Evolutionary conservation across 805 yeast species (phyloP), one percentile per base, ranked within the genome.

Genomic region (Metschnikowia baotianmanensis): DNA sequence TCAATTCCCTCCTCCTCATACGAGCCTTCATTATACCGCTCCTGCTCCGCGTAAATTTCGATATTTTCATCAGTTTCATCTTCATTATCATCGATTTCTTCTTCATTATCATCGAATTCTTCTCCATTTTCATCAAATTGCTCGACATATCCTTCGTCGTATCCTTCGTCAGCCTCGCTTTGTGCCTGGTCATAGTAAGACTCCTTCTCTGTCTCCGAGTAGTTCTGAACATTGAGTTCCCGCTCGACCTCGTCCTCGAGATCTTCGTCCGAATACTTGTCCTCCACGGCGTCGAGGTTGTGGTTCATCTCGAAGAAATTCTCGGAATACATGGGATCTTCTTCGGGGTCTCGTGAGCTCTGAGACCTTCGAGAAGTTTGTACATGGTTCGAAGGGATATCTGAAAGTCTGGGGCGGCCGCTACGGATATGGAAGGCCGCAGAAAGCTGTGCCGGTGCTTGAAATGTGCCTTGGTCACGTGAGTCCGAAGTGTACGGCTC

Each of bases 241-340:
- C 15, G 38, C 38, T 40, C 43, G n/a, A 40, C 32, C 1, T 40
- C 43, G 27, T 34, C 38, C 22, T 40, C 43, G n/a, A 30, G 27
- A 10, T 13, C 2, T 7, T 40, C 43, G 22, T 40, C 38, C 13
- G 38, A 30, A 21, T 40, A 34, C 27, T 24, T 23, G 9, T 28
- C 30, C 22, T 40, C 43, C 9, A 26, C 40, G 1, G 39, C 44
- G 6, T 40, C 44, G 7, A 40, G 36, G 17, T 31, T 35, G 18
- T 35, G 36, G 19, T 36, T 40, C 25, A 31, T 13, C 21, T 40
- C 39, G 18, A 15, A 23, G 16, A 35, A 21, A 17, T 40, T 35
- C 15, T 40, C 38, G 6, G 42, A 27, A n/a, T 38, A 34, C 34
- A 38, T 38, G 4, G 21, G n/a, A n/a, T 12, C 12, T 5, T 38